phyloP scores from a whole-genome alignment of 2,329 filamentous ascomycete genomes.

The Ceratocystis huliohia region DNA sequence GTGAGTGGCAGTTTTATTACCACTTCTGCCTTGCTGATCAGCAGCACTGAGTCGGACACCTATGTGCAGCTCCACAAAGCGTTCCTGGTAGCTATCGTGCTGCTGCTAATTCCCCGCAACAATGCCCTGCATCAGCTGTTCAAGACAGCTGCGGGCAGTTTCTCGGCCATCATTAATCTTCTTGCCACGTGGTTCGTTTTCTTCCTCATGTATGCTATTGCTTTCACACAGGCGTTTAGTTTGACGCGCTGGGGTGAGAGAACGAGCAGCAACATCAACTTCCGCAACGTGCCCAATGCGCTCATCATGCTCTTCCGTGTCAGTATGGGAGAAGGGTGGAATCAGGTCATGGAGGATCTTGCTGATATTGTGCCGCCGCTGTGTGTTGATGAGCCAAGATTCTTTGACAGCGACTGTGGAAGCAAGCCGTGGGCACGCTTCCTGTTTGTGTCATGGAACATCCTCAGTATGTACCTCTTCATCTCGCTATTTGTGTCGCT shows the following conservation, averaged over 20 bases:
- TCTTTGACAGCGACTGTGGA: slow-evolving; percentile 85
- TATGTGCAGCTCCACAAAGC: slow-evolving; percentile 83
- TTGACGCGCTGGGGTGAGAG: slow-evolving; percentile 71
- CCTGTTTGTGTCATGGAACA: slow-evolving; percentile 94
- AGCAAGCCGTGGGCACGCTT: slow-evolving; percentile 77
- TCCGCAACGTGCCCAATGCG: slow-evolving; percentile 85
- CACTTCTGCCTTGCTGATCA: slow-evolving; percentile 68
- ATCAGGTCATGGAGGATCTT: slow-evolving; percentile 91
- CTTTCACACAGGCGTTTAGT: slow-evolving; percentile 89
- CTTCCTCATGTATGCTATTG: slow-evolving; percentile 92
- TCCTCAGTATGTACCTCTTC: slow-evolving; percentile 99
- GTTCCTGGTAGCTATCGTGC: slow-evolving; percentile 77
- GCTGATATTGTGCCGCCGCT: slow-evolving; percentile 66
- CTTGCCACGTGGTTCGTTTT: slow-evolving; percentile 95
- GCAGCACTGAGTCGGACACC: slow-evolving; percentile 43
- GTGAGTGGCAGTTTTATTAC: slow-evolving; percentile 63
- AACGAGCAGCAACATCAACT: slow-evolving; percentile 72
- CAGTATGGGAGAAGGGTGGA: slow-evolving; percentile 94
- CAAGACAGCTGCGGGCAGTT: slow-evolving; percentile 91
- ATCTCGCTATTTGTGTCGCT: slow-evolving; percentile 96
- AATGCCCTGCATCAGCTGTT: slow-evolving; percentile 96
- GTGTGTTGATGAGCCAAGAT: slow-evolving; percentile 59
- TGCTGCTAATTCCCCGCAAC: slow-evolving; percentile 88
- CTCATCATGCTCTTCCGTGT: slow-evolving; percentile 86
- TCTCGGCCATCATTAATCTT: slow-evolving; percentile 80